A percentile compares a stretch with the other conserved stretches of the same genome.
phyloP scores from a whole-genome alignment of 129 eudicot species.

The Tanacetum coccineum region DNA sequence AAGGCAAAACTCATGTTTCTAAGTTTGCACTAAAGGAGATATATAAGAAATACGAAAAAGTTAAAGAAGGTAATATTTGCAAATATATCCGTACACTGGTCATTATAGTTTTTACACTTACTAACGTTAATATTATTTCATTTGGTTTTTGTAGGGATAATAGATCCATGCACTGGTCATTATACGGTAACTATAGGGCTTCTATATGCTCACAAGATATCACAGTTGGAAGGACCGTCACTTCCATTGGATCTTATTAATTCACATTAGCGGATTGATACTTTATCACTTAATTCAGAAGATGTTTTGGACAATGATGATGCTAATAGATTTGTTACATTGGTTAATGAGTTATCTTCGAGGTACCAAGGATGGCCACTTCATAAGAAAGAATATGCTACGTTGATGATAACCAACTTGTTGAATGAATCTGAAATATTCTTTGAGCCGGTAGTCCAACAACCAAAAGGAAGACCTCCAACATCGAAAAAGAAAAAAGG shows the following conservation, averaged over 20 bases:
- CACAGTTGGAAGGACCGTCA: not conserved
- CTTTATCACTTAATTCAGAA: not conserved
- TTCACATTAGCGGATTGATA: not conserved
- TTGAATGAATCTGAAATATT: not conserved
- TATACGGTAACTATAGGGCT: not conserved
- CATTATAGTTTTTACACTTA: not conserved
- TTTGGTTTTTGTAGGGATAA: not conserved
- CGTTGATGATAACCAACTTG: not conserved
- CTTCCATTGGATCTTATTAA: not conserved
- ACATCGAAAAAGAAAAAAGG: slow-evolving; percentile 4
- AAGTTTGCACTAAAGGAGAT: not conserved
- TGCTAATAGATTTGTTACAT: not conserved
- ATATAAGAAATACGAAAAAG: not conserved
- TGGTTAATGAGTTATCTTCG: not conserved
- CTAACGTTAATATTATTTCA: not conserved
- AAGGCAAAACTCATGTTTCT: not conserved
- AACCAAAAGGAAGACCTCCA: not conserved
- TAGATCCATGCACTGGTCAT: not conserved
- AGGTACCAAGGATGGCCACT: not conserved
- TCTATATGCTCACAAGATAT: not conserved
- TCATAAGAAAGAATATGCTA: not conserved
- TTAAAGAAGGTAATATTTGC: not conserved
- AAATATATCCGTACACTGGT: no score
- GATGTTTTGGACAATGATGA: not conserved
- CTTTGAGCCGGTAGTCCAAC: not conserved